Evolutionary conservation across 2,329 filamentous ascomycete genomes (phyloP).

Genomic region (Claviceps purpurea): DNA sequence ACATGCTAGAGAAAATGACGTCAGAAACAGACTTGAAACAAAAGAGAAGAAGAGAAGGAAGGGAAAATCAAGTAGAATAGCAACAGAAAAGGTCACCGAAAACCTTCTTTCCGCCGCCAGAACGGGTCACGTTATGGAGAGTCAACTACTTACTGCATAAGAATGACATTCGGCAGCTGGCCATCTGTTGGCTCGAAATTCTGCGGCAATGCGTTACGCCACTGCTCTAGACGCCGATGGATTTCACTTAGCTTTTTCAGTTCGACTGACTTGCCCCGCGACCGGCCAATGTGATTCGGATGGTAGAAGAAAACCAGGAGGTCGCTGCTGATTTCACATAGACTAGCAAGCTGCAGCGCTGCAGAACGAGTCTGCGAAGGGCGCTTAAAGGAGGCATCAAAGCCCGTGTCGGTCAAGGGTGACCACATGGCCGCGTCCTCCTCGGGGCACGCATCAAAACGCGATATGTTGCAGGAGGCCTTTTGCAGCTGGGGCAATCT

Average conservation of each 20-base stretch:
- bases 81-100: no score
- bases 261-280: slow-evolving; percentile 65
- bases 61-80: no score
- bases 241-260: slow-evolving; percentile 87
- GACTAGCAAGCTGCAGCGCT: slow-evolving; percentile 63
- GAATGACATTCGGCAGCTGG: slow-evolving; percentile 67
- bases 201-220: slow-evolving; percentile 69
- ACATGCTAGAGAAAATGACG: slow-evolving; percentile 55
- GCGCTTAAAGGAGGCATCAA: slow-evolving; percentile 59
- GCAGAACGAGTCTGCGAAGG: slow-evolving; percentile 73
- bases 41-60: not conserved
- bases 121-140: not conserved
- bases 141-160: slow-evolving; percentile 60
- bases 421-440: slow-evolving; percentile 82
- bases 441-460: slow-evolving; percentile 78
- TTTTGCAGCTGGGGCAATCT: slow-evolving; percentile 76
- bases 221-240: slow-evolving; percentile 78
- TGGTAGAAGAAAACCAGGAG: slow-evolving; percentile 85
- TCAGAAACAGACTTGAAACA: slow-evolving; percentile 10
- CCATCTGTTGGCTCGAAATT: slow-evolving; percentile 86
- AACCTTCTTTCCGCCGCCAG: not conserved
- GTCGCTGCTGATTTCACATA: slow-evolving; percentile 91
- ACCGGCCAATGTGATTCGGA: slow-evolving; percentile 50
- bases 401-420: slow-evolving; percentile 75
- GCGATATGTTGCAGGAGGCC: slow-evolving; percentile 69